phyloP scores from a whole-genome alignment of 352 stramenopile genomes.

The Phytopythium aichiense region DNA sequence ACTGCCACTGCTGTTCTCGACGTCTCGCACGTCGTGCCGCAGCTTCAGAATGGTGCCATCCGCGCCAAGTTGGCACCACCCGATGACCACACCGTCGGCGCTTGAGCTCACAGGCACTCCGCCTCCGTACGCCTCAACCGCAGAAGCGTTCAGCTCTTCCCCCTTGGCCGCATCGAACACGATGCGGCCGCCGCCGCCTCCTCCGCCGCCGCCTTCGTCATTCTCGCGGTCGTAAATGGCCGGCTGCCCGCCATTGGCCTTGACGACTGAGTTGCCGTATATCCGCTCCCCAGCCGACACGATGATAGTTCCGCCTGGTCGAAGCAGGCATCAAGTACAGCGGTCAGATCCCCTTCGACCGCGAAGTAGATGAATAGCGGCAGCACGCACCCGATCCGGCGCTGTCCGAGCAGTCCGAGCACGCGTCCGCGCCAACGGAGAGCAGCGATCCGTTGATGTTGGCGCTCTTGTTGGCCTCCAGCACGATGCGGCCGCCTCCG shows the following conservation, averaged over 20 bases:
- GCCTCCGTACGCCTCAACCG: conserved; percentile 48
- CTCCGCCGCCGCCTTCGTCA: conserved; percentile 39
- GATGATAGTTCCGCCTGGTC: conserved; percentile 42
- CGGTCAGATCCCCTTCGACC: background rate
- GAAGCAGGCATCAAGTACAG: background rate
- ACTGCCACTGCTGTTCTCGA: conserved; percentile 8
- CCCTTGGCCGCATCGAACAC: conserved; percentile 39
- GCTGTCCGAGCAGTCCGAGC: conserved; percentile 46
- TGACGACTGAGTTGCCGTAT: conserved; percentile 33
- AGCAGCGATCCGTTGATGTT: conserved; percentile 63
- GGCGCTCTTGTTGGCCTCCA: conserved; percentile 31
- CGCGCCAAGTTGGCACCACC: conserved; percentile 77
- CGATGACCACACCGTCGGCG: conserved; percentile 25
- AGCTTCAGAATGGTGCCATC: conserved; percentile 73
- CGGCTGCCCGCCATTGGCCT: conserved; percentile 53
- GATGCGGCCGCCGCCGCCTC: conserved; percentile 54
- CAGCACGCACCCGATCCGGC: conserved; percentile 37
- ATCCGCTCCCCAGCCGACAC: conserved; percentile 33
- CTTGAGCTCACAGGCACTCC: conserved; percentile 19
- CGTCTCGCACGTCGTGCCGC: conserved; percentile 26
- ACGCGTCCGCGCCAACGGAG: conserved; percentile 60
- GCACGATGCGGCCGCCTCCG: conserved; percentile 56
- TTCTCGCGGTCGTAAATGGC: conserved; percentile 25
- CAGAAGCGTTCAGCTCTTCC: conserved; percentile 33
- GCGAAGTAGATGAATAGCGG: background rate